Percentiles rank a stretch among this genome's conserved stretches.
Evolutionary conservation across 192 early-diverging fungal species (phyloP).

Genomic region (Funneliformis mosseae): DNA sequence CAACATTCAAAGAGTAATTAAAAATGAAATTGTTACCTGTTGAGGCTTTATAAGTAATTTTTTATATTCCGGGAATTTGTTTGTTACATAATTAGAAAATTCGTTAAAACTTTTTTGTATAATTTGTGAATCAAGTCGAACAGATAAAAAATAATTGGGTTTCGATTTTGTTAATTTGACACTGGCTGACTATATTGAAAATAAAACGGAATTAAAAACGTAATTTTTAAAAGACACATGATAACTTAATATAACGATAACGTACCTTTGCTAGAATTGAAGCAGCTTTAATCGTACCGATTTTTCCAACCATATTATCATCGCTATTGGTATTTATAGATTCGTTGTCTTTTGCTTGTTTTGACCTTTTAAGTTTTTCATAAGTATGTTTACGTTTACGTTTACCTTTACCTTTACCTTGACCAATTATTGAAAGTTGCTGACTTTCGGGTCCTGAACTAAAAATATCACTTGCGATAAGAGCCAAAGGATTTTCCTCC

Average conservation of each 20-base stretch:
- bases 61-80: background rate
- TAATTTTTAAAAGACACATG: background rate
- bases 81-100: background rate
- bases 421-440: background rate
- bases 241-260: background rate
- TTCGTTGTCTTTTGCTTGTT: background rate
- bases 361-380: background rate
- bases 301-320: too few relatives aligned
- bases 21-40: background rate
- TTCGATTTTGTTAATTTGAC: background rate
- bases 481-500: background rate
- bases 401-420: background rate
- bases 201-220: background rate
- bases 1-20: background rate
- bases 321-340: too few relatives aligned
- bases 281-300: too few relatives aligned
- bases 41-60: background rate
- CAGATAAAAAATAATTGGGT: slow-evolving; percentile 7
- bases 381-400: background rate
- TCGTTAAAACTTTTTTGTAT: background rate
- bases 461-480: background rate
- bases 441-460: background rate
- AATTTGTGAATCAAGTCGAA: background rate
- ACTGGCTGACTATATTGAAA: background rate
- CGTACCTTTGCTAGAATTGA: background rate